phyloP scores from a whole-genome alignment of 352 stramenopile genomes.

The Discostella stelligera region DNA sequence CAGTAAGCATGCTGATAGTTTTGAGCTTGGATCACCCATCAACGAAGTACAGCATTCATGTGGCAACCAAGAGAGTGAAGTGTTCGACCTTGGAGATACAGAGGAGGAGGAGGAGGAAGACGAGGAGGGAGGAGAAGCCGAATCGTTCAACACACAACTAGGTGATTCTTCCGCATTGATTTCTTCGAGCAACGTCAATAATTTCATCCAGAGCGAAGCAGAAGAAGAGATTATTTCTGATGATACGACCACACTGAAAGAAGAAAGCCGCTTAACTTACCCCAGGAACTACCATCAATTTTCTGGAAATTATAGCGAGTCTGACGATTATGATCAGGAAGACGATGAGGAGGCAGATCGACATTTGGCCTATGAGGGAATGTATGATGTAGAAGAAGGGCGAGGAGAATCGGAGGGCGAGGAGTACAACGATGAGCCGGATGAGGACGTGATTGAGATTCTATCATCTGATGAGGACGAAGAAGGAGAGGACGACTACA shows the following conservation, averaged over 20 bases:
- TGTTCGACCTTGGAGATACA: constrained; percentile 15
- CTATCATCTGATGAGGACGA: constrained; percentile 27
- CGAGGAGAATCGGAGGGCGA: constrained; percentile 14
- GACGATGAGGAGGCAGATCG: constrained; percentile 35
- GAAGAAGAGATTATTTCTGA: background rate
- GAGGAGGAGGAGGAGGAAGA: constrained; percentile 22
- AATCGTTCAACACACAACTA: background rate
- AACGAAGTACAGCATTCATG: constrained; percentile 6
- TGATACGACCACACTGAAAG: background rate
- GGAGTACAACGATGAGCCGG: background rate
- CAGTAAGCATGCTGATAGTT: background rate
- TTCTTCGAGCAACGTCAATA: background rate
- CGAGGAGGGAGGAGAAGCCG: constrained; percentile 3
- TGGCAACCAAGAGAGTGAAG: constrained; percentile 19
- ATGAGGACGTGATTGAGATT: constrained; percentile 35
- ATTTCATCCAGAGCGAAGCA: constrained; percentile 10
- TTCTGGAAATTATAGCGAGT: constrained; percentile 44
- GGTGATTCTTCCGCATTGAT: background rate
- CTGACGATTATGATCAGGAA: constrained; percentile 48
- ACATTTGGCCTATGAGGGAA: constrained; percentile 37
- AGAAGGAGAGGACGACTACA: constrained; percentile 4
- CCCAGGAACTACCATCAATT: constrained; percentile 22
- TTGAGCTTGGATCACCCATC: background rate
- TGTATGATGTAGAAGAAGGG: constrained; percentile 31
- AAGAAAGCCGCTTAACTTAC: constrained; percentile 15